Conservation (phyloP, 805 yeast genomes). For the Starmerella stellata region DNA sequence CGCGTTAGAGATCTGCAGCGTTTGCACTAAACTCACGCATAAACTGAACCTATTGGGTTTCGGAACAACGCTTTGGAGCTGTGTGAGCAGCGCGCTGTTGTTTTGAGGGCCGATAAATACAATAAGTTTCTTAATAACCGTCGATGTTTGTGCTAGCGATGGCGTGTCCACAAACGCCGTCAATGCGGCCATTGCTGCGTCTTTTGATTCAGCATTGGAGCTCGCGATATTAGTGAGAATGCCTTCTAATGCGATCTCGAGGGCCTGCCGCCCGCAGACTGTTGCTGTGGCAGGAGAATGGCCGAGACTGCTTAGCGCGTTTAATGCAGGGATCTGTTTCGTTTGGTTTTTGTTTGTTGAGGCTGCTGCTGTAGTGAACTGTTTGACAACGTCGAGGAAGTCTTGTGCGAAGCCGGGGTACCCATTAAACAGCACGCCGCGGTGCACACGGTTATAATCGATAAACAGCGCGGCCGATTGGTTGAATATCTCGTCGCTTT, state of each 20-base stretch:
- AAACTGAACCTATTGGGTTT: conserved; percentile 58
- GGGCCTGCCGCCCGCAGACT: conserved; percentile 18
- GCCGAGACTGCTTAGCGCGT: conserved; percentile 28
- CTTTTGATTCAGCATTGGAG: neutral
- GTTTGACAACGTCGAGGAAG: conserved; percentile 26
- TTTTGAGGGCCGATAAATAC: conserved; percentile 34
- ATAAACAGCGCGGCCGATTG: conserved; percentile 18
- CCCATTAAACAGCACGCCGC: conserved; percentile 46
- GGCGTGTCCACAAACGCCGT: conserved; percentile 5
- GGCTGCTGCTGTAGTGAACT: conserved; percentile 12
- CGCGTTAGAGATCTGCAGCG: conserved; percentile 10
- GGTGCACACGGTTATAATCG: conserved; percentile 33
- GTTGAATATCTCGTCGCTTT: conserved; percentile 33
- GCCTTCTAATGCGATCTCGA: conserved; percentile 17
- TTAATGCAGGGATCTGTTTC: conserved; percentile 25
- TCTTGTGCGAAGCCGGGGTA: conserved; percentile 37
- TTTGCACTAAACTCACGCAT: conserved; percentile 21
- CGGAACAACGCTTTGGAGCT: conserved; percentile 44
- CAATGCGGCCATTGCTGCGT: conserved; percentile 3
- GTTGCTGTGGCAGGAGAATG: conserved; percentile 23
- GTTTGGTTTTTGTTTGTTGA: conserved; percentile 4
- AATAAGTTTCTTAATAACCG: conserved; percentile 29
- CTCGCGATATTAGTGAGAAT: conserved; percentile 13
- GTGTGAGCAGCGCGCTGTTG: neutral
- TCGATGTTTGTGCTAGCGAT: conserved; percentile 4